Base-by-base conservation (phyloP, 768 basidiomycete species). In the Coprinellus micaceus region DNA sequence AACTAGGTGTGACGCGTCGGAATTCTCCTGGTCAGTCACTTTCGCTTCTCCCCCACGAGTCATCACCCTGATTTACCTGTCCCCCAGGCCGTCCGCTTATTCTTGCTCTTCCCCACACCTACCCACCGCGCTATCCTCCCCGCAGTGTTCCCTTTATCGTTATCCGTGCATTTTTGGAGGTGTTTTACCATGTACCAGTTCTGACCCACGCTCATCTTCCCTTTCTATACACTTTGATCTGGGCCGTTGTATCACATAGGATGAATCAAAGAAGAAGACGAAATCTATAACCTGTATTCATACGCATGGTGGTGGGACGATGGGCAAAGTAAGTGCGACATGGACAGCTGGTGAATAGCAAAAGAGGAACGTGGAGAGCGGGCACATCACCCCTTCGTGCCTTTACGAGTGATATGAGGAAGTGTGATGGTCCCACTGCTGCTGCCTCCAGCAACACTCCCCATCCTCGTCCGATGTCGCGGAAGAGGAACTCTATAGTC, bases 21-120 rank as follows among this genome's bases (percentile, higher is more conserved):
- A 80, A 77, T 7, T 19, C n/a, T 43, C 40, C 40, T 43, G 10
- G 40, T 0, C 90, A 91, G 82, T 85, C 48, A 71, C 85, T 58
- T 88, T 94, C 79, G 84, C 85, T 58, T 85, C 91, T 41, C 91
- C 91, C 53, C 91, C 94, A 94, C 63, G 85, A 95, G 58, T 90
- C 26, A n/a, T 24, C n/a, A 33, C 13, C 33, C 33, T 33, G 21
- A 21, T 25, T 30, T 43, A 39, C 30, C 22, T 53, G 46, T 52
- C 55, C 44, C 52, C 40, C 53, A 55, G 49, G 21, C 40, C 43
- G 53, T 39, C 50, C 22, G 30, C 46, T 54, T 26, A 30, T 33
- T 36, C 41, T 59, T 54, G 50, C 41, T 49, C 53, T 53, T 41
- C 47, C 40, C 53, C 54, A 11, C 13, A 26, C n/a, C n/a, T 39